Evolutionary conservation across 805 yeast genomes (phyloP), one percentile per base, ranked within the genome.

Genomic region (Cyberlindnera mycetangii): DNA sequence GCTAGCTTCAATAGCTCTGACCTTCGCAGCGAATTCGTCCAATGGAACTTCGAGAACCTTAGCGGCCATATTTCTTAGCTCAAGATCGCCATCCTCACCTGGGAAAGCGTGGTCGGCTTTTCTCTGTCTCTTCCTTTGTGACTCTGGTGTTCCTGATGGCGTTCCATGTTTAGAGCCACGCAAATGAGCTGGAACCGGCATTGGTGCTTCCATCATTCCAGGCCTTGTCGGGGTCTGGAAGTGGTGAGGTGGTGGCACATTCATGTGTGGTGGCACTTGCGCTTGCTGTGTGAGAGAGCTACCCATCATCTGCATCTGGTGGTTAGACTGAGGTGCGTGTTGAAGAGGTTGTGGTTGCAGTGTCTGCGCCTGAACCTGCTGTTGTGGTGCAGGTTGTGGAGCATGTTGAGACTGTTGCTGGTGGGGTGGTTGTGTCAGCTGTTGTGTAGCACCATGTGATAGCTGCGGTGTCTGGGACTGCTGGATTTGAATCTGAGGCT

Each of bases 1-100:
- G n/a, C 46, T 43, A 1, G 54, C 47, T 47, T 76, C 81, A 14
- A 72, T 59, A n/a, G 62, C 62, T 49, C 68, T 68, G n/a, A 76
- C 70, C 24, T 68, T 63, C 2, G 63, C 49, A 0, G 79, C 79
- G 44, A 75, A 65, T 22, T 72, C 73, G 4, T 66, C 53, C 7
- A 76, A 59, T 1, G 80, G 71, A 5, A 49, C 16, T 20, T 51
- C 52, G 5, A 59, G 41, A 2, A 54, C 51, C 39, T 55, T 54
- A 16, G 48, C 43, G 3, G 76, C 75, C 38, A 69, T 49, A 38
- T 57, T 61, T 49, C 61, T 68, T 46, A 71, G 50, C 43, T 70
- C 70, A 11, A 47, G 48, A 39, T 70, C 73, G 11, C 69, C 66
- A 15, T 64, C 66, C 36, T 59, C 63, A 35, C 59, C 60, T 27